Evolutionary conservation across 2,329 filamentous ascomycete genomes (phyloP).

Genomic region (Calonectria multiphialidica): DNA sequence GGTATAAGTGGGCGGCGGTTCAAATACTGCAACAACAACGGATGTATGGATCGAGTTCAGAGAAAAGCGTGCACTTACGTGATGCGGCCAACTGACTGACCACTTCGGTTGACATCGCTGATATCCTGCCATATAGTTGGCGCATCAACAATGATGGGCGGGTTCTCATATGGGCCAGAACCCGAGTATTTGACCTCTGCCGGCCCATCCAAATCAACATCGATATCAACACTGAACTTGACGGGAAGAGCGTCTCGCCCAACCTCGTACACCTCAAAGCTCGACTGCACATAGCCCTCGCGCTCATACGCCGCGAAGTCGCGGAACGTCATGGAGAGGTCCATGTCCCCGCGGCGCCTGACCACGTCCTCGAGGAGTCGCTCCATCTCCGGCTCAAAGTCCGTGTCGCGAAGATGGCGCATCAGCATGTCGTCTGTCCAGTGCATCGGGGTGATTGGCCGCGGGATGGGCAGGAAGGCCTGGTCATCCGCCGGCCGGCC

Average conservation of each 20-base stretch:
- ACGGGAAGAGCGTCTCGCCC: conserved; percentile 56
- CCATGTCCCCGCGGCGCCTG: conserved; percentile 49
- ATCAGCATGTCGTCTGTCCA: conserved; percentile 59
- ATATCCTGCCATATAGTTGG: conserved; percentile 57
- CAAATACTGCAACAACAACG: not conserved
- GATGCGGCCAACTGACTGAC: conserved; percentile 66
- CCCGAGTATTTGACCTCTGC: conserved; percentile 42
- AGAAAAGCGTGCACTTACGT: conserved; percentile 54
- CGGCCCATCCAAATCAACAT: conserved; percentile 38
- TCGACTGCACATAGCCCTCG: conserved; percentile 59
- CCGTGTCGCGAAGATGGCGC: conserved; percentile 52
- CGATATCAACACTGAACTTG: conserved; percentile 46
- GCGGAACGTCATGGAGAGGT: conserved; percentile 45
- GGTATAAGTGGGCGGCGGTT: too few species aligned
- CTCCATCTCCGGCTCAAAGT: conserved; percentile 56
- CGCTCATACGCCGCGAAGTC: conserved; percentile 52
- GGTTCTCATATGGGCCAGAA: conserved; percentile 38
- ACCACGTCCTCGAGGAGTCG: conserved; percentile 53
- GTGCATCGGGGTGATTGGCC: conserved; percentile 34
- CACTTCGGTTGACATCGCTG: conserved; percentile 50
- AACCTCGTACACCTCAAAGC: conserved; percentile 70
- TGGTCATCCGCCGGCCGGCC: conserved; percentile 33
- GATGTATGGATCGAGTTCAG: not conserved
- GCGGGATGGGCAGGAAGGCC: conserved; percentile 27
- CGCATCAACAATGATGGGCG: conserved; percentile 51